Conservation (phyloP, 495 filamentous ascomycete species). For the Penicillium simplicissimum region DNA sequence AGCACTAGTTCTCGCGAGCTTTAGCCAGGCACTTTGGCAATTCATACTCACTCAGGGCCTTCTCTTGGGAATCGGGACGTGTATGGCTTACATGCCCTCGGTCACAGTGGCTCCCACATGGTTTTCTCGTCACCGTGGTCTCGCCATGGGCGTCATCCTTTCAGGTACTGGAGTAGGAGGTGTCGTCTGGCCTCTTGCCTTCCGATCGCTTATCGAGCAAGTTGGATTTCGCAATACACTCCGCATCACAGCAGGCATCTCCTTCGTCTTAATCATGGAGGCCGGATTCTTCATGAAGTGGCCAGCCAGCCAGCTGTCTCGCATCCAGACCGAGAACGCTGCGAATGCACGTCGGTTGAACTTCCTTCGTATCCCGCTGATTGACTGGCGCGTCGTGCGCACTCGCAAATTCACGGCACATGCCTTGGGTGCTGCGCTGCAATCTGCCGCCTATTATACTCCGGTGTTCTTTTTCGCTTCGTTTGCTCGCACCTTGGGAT, state of each 20-base stretch:
- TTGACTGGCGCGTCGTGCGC: constrained; percentile 32
- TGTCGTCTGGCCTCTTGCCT: constrained; percentile 37
- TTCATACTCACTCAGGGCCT: constrained; percentile 43
- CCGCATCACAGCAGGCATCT: constrained; percentile 37
- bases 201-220: constrained; percentile 26
- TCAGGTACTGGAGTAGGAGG: constrained; percentile 39
- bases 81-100: constrained; percentile 41
- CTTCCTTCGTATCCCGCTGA: constrained; percentile 29
- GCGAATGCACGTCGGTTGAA: constrained; percentile 3
- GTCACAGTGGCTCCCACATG: constrained; percentile 41
- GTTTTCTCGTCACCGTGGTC: constrained; percentile 33
- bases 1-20: constrained; percentile 35
- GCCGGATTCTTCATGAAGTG: constrained; percentile 33
- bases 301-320: constrained; percentile 29
- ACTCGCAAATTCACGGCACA: constrained; percentile 38
- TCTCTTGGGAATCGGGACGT: constrained; percentile 37
- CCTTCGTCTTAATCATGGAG: constrained; percentile 27
- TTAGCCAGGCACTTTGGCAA: constrained; percentile 42
- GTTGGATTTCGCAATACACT: constrained; percentile 44
- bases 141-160: constrained; percentile 44
- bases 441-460: constrained; percentile 43
- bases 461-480: constrained; percentile 44
- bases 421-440: constrained; percentile 33
- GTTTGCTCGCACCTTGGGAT: constrained; percentile 41
- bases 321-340: constrained; percentile 28